Conservation (phyloP, 2,329 filamentous ascomycete genomes). For the Aspergillus transmontanensis region DNA sequence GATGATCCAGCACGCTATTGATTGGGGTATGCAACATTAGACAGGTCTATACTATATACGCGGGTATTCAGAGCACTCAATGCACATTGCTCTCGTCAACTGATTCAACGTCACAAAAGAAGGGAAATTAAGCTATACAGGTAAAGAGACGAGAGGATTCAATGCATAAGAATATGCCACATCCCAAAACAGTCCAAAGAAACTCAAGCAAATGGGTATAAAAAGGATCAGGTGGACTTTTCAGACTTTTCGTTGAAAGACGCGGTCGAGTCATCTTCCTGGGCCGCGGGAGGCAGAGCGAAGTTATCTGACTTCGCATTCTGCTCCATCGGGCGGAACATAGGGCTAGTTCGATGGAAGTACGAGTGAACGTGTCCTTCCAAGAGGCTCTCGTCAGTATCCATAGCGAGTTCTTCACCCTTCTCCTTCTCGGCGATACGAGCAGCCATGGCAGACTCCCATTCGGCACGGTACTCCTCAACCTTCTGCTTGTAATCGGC, state of each 20-base stretch:
- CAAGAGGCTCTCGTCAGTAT: conserved; percentile 51
- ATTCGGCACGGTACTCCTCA: conserved; percentile 71
- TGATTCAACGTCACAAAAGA: not conserved
- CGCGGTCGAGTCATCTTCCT: conserved; percentile 26
- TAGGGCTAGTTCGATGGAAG: conserved; percentile 55
- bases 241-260: conserved; percentile 29
- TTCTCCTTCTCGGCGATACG: conserved; percentile 54
- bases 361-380: conserved; percentile 54
- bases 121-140: conserved; percentile 1
- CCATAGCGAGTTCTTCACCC: conserved; percentile 32
- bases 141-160: conserved; percentile 12
- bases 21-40: conserved; percentile 1
- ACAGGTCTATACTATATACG: not conserved
- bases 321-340: conserved; percentile 44
- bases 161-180: conserved; percentile 5
- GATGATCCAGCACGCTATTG: not conserved
- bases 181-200: conserved; percentile 9
- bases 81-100: not conserved
- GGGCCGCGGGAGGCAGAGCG: conserved; percentile 37
- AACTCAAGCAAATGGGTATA: conserved; percentile 17
- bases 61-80: not conserved
- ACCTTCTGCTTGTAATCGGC: conserved; percentile 83
- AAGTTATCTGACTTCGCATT: conserved; percentile 35
- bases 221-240: conserved; percentile 9
- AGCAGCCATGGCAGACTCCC: conserved; percentile 53